A percentile compares a stretch with the other conserved stretches of the same genome.
These are phyloP conservation scores for Trypanosoma congolense DNA, from an alignment of 208 protist genomes.

Conservation along the genomic window DNA sequence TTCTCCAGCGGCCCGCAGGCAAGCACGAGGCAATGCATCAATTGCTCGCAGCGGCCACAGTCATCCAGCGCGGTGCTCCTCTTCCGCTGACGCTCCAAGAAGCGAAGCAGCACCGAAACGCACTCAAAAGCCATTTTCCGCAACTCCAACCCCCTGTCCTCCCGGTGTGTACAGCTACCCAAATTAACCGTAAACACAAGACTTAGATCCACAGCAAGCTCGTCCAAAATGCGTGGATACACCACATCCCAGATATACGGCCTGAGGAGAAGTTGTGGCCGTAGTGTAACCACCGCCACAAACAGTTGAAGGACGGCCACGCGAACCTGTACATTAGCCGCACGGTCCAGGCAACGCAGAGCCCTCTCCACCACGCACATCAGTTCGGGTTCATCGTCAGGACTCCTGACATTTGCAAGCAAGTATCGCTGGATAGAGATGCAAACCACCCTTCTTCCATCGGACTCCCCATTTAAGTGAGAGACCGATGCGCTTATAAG, in stretches of 20 bases:
- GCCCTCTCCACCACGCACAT: conserved; percentile 3
- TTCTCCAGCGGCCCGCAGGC: conserved; percentile 31
- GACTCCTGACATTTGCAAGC: not conserved
- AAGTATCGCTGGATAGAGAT: conserved; percentile 17
- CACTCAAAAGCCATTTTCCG: conserved; percentile 93
- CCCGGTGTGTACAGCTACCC: conserved; percentile 91
- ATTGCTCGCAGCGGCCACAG: conserved; percentile 29
- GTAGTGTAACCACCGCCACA: conserved; percentile 24
- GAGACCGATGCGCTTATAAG: conserved; percentile 6
- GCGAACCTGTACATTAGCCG: conserved; percentile 19
- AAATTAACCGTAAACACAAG: conserved; percentile 76
- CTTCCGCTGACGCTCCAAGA: conserved; percentile 19
- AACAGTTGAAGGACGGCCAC: conserved; percentile 38
- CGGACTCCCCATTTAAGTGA: conserved; percentile 13
- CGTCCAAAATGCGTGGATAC: conserved; percentile 25
- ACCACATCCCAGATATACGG: conserved; percentile 21
- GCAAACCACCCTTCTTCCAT: conserved; percentile 3
- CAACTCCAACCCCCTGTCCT: conserved; percentile 91
- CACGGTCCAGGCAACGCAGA: conserved; percentile 16
- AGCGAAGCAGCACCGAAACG: conserved; percentile 80
- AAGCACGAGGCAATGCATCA: conserved; percentile 40
- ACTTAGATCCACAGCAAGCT: conserved; percentile 31
- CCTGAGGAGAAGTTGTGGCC: conserved; percentile 33
- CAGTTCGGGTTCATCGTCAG: not conserved
- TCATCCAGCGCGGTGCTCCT: conserved; percentile 41